A percentile compares a stretch with the other conserved stretches of the same genome.
Evolutionary conservation across 805 yeast species (phyloP).

Genomic region (Ogataea paradorogensis): DNA sequence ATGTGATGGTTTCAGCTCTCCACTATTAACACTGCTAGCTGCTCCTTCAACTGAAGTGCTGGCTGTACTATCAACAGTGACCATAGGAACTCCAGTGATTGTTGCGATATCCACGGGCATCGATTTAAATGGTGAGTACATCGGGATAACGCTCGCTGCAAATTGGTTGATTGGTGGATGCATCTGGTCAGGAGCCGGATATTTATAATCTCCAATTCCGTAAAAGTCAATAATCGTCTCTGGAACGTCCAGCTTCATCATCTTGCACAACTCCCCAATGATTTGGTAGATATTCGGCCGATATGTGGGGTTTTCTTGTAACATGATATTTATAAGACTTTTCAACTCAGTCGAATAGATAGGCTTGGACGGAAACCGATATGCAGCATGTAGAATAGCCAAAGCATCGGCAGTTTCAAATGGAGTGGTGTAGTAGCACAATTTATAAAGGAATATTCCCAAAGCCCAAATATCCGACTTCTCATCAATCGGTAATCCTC

Average conservation of each 20-base stretch:
- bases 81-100: conserved; percentile 15
- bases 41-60: neutral
- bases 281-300: conserved; percentile 91
- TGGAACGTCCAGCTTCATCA: conserved; percentile 49
- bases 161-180: conserved; percentile 31
- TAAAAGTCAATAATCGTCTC: conserved; percentile 35
- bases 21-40: neutral
- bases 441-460: conserved; percentile 85
- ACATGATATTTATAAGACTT: conserved; percentile 71
- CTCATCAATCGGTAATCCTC: conserved; percentile 83
- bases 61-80: neutral
- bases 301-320: conserved; percentile 75
- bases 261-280: conserved; percentile 55
- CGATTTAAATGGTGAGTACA: conserved; percentile 33
- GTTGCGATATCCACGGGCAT: conserved; percentile 41
- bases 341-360: conserved; percentile 67
- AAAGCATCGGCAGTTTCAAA: conserved; percentile 86
- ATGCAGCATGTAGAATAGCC: conserved; percentile 82
- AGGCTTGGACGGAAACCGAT: conserved; percentile 71
- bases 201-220: conserved; percentile 30
- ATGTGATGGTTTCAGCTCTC: conserved; percentile 1
- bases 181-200: conserved; percentile 27
- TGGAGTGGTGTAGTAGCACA: conserved; percentile 92
- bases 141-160: conserved; percentile 29
- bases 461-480: conserved; percentile 96